Evolutionary conservation across 495 filamentous ascomycete genomes (phyloP).

Genomic region (Wilcoxina mikolae): DNA sequence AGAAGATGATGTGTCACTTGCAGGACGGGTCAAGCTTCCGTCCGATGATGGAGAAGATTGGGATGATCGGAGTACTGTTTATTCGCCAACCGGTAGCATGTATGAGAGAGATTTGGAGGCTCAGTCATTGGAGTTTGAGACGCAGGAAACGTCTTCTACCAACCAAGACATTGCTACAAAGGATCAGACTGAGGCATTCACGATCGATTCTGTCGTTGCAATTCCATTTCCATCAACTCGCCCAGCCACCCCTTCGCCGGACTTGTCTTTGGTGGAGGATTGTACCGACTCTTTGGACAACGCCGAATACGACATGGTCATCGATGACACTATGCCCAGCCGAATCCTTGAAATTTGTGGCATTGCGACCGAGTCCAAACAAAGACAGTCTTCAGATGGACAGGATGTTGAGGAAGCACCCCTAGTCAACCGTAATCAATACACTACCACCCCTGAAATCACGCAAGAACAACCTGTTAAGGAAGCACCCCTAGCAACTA

Average conservation of each 20-base stretch:
- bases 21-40: neutral
- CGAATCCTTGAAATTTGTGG: neutral
- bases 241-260: neutral
- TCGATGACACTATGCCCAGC: neutral
- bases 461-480: conserved; percentile 11
- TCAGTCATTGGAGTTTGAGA: neutral
- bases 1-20: neutral
- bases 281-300: too few species aligned
- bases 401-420: neutral
- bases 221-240: too few species aligned
- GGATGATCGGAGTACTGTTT: neutral
- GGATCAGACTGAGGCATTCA: too few species aligned
- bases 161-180: too few species aligned
- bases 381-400: neutral
- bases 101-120: neutral
- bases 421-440: neutral
- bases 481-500: conserved; percentile 47
- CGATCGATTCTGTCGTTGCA: too few species aligned
- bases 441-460: neutral
- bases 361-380: neutral
- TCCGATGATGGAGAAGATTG: neutral
- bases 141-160: too few species aligned
- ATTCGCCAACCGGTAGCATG: neutral
- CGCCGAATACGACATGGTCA: neutral
- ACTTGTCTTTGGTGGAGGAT: neutral